A percentile compares a stretch with the other conserved stretches of the same genome.
Evolutionary conservation across 441 rosid genomes (phyloP).

Genomic region (Francoa sonchifolia): DNA sequence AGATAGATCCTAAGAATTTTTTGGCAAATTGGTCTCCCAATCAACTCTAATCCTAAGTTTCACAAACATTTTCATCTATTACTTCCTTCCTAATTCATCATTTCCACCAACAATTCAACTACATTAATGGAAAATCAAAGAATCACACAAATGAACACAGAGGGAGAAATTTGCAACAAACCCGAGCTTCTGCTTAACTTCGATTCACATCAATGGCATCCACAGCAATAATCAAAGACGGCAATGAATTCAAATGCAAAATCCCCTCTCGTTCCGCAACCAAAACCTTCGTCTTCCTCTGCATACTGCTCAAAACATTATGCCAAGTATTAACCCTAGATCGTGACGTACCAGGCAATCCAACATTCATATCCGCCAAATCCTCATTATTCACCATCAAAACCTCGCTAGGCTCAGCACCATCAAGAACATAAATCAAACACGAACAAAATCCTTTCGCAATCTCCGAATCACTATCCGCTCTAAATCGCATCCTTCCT

Average conservation of each 20-base stretch:
- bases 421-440: conserved; percentile 65
- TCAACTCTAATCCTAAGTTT: too few relatives aligned
- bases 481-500: conserved; percentile 52
- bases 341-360: conserved; percentile 33
- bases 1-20: too few relatives aligned
- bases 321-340: conserved; percentile 86
- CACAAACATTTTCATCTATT: too few relatives aligned
- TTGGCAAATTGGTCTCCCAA: too few relatives aligned
- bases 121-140: too few relatives aligned
- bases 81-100: too few relatives aligned
- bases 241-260: neutral
- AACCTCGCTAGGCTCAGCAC: conserved; percentile 67
- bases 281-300: conserved; percentile 39
- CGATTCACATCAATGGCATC: neutral
- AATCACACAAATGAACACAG: too few relatives aligned
- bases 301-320: conserved; percentile 56
- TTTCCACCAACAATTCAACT: too few relatives aligned
- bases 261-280: conserved; percentile 10
- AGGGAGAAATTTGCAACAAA: too few relatives aligned
- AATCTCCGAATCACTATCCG: conserved; percentile 85
- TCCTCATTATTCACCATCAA: conserved; percentile 44
- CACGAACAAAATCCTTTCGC: conserved; percentile 71
- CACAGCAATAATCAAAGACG: neutral
- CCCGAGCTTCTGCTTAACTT: neutral
- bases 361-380: conserved; percentile 50